Evolutionary conservation across 2,329 filamentous ascomycete genomes (phyloP).

Genomic region (Stemphylium beticola): DNA sequence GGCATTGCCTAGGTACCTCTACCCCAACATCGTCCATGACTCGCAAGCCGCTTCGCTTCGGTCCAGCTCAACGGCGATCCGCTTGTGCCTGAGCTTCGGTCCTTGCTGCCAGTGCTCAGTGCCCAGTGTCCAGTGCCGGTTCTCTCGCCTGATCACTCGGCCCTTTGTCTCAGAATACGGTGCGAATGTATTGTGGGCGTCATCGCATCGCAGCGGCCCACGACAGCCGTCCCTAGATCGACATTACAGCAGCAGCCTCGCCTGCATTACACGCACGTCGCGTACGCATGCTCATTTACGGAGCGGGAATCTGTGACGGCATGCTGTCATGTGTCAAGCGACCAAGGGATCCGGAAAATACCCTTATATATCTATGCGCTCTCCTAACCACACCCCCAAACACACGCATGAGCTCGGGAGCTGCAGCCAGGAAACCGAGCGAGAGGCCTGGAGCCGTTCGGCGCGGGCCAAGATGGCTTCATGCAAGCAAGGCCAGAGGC

Average conservation of each 20-base stretch:
- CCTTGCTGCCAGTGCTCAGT: slow-evolving; percentile 12
- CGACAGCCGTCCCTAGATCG: slow-evolving; percentile 18
- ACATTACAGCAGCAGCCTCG: slow-evolving; percentile 20
- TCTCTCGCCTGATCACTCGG: slow-evolving; percentile 15
- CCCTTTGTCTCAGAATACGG: slow-evolving; percentile 17
- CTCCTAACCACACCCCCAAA: slow-evolving; percentile 13
- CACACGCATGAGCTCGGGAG: slow-evolving; percentile 36
- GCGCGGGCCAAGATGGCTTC: slow-evolving; percentile 37
- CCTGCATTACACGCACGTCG: slow-evolving; percentile 18
- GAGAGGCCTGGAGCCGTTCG: slow-evolving; percentile 30
- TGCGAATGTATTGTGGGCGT: slow-evolving; percentile 12
- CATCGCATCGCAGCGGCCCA: slow-evolving; percentile 12
- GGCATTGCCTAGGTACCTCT: not conserved
- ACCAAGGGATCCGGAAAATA: slow-evolving; percentile 29
- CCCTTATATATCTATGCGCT: slow-evolving; percentile 20
- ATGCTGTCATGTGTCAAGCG: slow-evolving; percentile 24
- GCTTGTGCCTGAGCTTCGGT: slow-evolving; percentile 18
- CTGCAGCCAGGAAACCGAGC: slow-evolving; percentile 38
- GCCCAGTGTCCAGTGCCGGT: slow-evolving; percentile 14
- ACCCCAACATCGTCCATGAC: slow-evolving; percentile 16
- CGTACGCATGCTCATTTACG: slow-evolving; percentile 20
- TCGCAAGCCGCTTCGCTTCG: slow-evolving; percentile 23
- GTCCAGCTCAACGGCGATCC: slow-evolving; percentile 23
- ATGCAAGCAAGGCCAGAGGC: slow-evolving; percentile 43
- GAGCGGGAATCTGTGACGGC: slow-evolving; percentile 19